A percentile compares a stretch with the other conserved stretches of the same genome.
phyloP scores from a whole-genome alignment of 768 basidiomycete species.

The Hygrocybe coccinea region DNA sequence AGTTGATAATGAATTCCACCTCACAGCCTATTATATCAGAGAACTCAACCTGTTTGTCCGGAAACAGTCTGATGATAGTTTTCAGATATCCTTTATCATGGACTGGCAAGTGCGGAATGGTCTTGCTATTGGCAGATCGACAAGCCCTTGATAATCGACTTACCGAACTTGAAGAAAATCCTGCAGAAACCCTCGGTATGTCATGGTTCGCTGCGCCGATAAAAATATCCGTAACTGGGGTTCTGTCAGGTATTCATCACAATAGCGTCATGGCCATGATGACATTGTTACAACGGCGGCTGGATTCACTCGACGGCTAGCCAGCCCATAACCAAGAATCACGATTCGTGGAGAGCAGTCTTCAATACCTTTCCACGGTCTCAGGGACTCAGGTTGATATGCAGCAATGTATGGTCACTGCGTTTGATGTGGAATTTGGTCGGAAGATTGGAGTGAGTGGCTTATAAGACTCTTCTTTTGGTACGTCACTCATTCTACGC shows the following conservation, averaged over 20 bases:
- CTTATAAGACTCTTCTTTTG: constrained; percentile 13
- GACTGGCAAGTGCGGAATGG: too few relatives aligned
- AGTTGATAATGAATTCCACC: too few relatives aligned
- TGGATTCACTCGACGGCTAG: constrained; percentile 5
- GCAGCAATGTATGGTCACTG: constrained; percentile 15
- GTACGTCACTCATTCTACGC: background rate
- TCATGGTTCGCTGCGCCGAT: background rate
- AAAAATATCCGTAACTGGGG: background rate
- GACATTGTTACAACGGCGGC: constrained; percentile 16
- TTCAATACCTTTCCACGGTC: constrained; percentile 13
- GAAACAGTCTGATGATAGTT: too few relatives aligned
- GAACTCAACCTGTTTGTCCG: too few relatives aligned
- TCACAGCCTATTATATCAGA: too few relatives aligned
- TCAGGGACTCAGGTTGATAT: constrained; percentile 11
- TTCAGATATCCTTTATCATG: too few relatives aligned
- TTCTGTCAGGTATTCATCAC: background rate
- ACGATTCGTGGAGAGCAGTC: constrained; percentile 16
- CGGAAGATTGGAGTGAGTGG: constrained; percentile 22
- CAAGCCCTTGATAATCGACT: too few relatives aligned
- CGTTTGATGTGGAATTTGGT: constrained; percentile 24
- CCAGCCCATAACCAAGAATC: constrained; percentile 2
- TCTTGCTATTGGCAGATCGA: too few relatives aligned
- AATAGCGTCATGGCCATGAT: constrained; percentile 17
- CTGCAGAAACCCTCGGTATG: background rate
- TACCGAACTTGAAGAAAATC: too few relatives aligned